These are phyloP conservation scores for Tetragonia tetragonoides DNA, from an alignment of 148 eudicot genomes.

Conservation along the genomic window DNA sequence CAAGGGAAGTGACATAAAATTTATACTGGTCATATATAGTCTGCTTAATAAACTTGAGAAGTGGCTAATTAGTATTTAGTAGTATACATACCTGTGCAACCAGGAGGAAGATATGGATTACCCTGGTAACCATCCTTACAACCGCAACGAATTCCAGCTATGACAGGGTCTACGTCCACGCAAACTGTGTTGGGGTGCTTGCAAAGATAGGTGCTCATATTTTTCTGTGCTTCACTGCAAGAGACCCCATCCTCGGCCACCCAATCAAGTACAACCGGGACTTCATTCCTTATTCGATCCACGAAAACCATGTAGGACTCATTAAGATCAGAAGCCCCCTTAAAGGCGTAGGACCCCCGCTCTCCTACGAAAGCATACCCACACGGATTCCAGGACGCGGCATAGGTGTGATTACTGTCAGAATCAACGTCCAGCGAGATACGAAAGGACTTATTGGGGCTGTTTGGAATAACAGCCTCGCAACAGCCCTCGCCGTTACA, in stretches of 20 bases:
- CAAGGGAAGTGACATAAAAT: no score
- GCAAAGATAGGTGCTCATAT: slow-evolving; percentile 15
- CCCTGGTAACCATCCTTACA: slow-evolving; percentile 24
- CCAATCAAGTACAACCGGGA: slow-evolving; percentile 44
- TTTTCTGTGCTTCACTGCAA: slow-evolving; percentile 24
- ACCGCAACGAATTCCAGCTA: slow-evolving; percentile 29
- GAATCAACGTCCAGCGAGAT: neutral
- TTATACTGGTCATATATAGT: no score
- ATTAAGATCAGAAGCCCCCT: slow-evolving; percentile 32
- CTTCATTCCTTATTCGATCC: neutral
- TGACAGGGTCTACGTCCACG: neutral
- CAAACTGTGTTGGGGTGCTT: slow-evolving; percentile 21
- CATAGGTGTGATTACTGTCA: slow-evolving; percentile 17
- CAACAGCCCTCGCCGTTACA: slow-evolving; percentile 31
- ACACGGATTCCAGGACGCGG: slow-evolving; percentile 37
- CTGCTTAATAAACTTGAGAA: no score
- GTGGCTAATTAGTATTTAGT: no score
- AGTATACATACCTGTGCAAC: slow-evolving; percentile 22
- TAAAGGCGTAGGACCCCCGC: slow-evolving; percentile 23
- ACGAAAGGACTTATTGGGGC: neutral
- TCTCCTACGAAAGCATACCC: slow-evolving; percentile 48
- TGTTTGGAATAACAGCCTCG: slow-evolving; percentile 26
- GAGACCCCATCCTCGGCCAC: slow-evolving; percentile 25
- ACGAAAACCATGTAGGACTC: slow-evolving; percentile 23
- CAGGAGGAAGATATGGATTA: slow-evolving; percentile 33